Percentiles rank a stretch among this genome's conserved stretches.
phyloP scores from a whole-genome alignment of 805 yeast species.

The Saccharomycopsis schoenii region DNA sequence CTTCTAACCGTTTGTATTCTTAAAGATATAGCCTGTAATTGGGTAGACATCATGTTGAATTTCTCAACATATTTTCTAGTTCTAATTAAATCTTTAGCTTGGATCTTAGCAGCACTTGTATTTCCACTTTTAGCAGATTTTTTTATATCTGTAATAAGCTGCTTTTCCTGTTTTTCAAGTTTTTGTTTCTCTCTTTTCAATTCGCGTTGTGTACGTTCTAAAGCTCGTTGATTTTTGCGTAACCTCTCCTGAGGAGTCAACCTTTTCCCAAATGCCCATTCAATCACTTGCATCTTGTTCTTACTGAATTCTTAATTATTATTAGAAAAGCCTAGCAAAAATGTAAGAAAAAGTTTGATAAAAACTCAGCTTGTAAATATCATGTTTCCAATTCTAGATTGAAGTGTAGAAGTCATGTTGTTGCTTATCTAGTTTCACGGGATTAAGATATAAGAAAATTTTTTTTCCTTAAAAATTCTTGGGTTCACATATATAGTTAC shows the following conservation, averaged over 20 bases:
- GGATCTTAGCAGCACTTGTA: slow-evolving; percentile 80
- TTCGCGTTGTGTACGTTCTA: slow-evolving; percentile 92
- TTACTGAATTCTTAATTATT: not conserved
- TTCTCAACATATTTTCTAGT: slow-evolving; percentile 75
- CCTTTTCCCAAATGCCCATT: slow-evolving; percentile 94
- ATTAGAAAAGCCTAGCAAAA: not conserved
- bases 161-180: slow-evolving; percentile 87
- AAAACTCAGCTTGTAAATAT: not conserved
- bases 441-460: not conserved
- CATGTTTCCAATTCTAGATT: not conserved
- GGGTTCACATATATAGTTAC: no score
- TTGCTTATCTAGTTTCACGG: not conserved
- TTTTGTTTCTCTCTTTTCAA: slow-evolving; percentile 79
- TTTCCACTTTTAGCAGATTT: slow-evolving; percentile 88
- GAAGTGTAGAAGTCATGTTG: not conserved
- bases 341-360: not conserved
- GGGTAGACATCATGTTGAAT: slow-evolving; percentile 89
- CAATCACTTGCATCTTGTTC: slow-evolving; percentile 50
- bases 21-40: slow-evolving; percentile 85
- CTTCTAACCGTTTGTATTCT: slow-evolving; percentile 87
- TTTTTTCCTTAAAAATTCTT: not conserved
- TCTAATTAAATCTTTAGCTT: slow-evolving; percentile 90
- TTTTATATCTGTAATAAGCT: slow-evolving; percentile 74
- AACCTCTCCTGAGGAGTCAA: slow-evolving; percentile 91
- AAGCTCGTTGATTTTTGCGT: slow-evolving; percentile 89